Conservation (phyloP, 495 filamentous ascomycete genomes). For the Xylaria bambusicola region DNA sequence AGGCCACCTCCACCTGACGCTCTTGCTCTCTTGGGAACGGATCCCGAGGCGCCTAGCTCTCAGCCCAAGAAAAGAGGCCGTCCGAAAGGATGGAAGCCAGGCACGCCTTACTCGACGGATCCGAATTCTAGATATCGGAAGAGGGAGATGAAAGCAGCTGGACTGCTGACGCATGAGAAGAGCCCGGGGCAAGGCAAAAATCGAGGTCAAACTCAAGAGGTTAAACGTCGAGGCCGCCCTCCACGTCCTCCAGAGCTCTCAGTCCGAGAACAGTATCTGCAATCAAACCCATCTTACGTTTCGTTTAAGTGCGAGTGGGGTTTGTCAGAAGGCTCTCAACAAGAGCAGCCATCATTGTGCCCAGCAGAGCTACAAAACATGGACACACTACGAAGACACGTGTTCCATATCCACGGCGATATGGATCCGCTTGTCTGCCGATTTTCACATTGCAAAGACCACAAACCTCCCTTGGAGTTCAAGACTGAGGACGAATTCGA, state of each 20-base stretch:
- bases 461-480: constrained; percentile 23
- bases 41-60: constrained; percentile 3
- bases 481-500: constrained; percentile 49
- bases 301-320: constrained; percentile 47
- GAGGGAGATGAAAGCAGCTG: constrained; percentile 7
- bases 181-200: constrained; percentile 14
- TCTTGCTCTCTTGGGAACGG: background rate
- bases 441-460: constrained; percentile 38
- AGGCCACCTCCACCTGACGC: background rate
- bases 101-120: constrained; percentile 19
- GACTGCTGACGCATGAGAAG: constrained; percentile 2
- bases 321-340: background rate
- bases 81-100: constrained; percentile 30
- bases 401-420: constrained; percentile 56
- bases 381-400: constrained; percentile 66
- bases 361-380: constrained; percentile 73
- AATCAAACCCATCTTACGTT: constrained; percentile 24
- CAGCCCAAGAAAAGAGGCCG: constrained; percentile 30
- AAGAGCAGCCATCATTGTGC: constrained; percentile 43
- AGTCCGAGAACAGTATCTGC: constrained; percentile 27
- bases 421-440: constrained; percentile 34
- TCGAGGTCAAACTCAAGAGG: constrained; percentile 15
- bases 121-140: constrained; percentile 9
- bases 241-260: constrained; percentile 19
- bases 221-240: constrained; percentile 30